Evolutionary conservation across 371 early-diverging fungal genomes (phyloP), one percentile per base, ranked within the genome.

Genomic region (Apophysomyces sp.): DNA sequence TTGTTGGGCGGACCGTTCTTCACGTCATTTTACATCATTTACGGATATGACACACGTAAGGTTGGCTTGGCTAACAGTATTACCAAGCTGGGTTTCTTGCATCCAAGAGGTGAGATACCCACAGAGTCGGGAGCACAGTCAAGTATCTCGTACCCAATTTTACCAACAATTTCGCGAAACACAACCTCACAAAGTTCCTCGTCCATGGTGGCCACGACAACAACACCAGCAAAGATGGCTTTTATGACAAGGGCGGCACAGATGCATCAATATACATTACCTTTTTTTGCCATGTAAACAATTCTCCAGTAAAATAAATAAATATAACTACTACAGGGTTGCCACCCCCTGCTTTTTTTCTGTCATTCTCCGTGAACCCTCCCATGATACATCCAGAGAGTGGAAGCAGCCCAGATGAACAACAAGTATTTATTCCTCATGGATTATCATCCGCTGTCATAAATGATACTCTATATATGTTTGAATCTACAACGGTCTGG

Each of bases 1-100:
- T 62, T 65, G 16, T 29, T 74, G 8, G 74, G 74, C n/a, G 74
- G 74, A 0, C 74, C 74, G 1, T 74, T 74, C 32, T 74, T 74
- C 52, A 58, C 64, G 15, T 71, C 74, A 0, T 74, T 68, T 58
- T 74, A 74, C 41, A 41, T 74, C 1, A 62, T 63, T 0, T 74
- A 63, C 37, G 49, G 61, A 6, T 61, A 66, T 18, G 52, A 49
- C 5, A 55, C 36, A 13, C 30, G 52, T 24, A 21, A 40, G 5
- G 24, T 67, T 30, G 57, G 59, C 4, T 51, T 73, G 29, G 73
- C 73, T 6, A 61, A 69, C 36, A 73, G 73, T 30, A 32, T 41
- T 11, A 39, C 53, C 7, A 55, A 63, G 3, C 36, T 21, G 49
- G 49, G 49, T 7, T 44, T 21, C 49, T 44, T 44, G 49, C 49